phyloP scores from a whole-genome alignment of 805 yeast species.

The Saccharomycopsis sp. region DNA sequence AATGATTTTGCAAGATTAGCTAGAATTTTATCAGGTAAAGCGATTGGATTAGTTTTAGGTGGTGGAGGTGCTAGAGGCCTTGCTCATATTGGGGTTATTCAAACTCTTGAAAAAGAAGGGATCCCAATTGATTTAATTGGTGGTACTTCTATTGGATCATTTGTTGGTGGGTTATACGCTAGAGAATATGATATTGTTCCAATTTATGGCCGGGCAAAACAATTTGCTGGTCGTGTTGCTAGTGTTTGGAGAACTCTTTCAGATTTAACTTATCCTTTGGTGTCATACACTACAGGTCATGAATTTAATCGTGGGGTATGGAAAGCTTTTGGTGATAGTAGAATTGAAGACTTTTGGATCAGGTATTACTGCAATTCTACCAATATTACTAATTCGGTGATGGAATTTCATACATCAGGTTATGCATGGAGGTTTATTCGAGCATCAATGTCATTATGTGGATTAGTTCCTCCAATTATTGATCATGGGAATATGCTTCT shows the following conservation, averaged over 20 bases:
- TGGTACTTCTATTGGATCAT: slow-evolving; percentile 94
- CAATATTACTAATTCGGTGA: slow-evolving; percentile 86
- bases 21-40: slow-evolving; percentile 82
- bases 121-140: slow-evolving; percentile 92
- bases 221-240: slow-evolving; percentile 73
- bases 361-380: slow-evolving; percentile 86
- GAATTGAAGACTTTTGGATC: slow-evolving; percentile 96
- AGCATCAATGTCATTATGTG: slow-evolving; percentile 96
- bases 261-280: slow-evolving; percentile 88
- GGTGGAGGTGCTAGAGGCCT: slow-evolving; percentile 98
- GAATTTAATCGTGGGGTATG: slow-evolving; percentile 97
- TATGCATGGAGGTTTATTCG: slow-evolving; percentile 93
- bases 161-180: slow-evolving; percentile 93
- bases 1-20: slow-evolving; percentile 88
- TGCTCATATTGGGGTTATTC: slow-evolving; percentile 85
- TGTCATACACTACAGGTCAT: slow-evolving; percentile 94
- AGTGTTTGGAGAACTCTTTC: slow-evolving; percentile 78
- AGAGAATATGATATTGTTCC: slow-evolving; percentile 87
- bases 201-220: slow-evolving; percentile 82
- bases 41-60: slow-evolving; percentile 89
- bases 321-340: slow-evolving; percentile 87
- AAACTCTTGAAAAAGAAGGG: slow-evolving; percentile 84
- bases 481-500: slow-evolving; percentile 88
- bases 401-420: slow-evolving; percentile 91
- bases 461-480: slow-evolving; percentile 77